Percentiles rank a stretch among this genome's conserved stretches.
Evolutionary conservation across 129 eudicot species (phyloP).

Genomic region (Centrapalus pauciflorus): DNA sequence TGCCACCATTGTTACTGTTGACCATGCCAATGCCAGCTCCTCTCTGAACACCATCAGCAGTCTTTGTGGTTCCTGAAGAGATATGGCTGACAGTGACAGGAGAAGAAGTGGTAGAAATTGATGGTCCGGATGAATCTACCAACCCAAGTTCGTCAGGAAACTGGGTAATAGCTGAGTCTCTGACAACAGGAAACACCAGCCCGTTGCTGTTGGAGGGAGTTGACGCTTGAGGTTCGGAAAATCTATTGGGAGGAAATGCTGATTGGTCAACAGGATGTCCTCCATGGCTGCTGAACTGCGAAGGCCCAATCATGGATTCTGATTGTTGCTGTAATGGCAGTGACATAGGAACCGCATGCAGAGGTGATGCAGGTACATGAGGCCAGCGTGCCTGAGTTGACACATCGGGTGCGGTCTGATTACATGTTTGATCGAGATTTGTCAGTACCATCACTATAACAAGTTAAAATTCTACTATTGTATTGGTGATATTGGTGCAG

Average conservation of each 20-base stretch:
- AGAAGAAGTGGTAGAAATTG: constrained; percentile 30
- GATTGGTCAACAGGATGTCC: constrained; percentile 50
- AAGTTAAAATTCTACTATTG: no score
- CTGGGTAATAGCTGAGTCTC: constrained; percentile 39
- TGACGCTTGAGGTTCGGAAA: constrained; percentile 48
- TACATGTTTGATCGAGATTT: constrained; percentile 7
- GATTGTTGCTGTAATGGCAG: constrained; percentile 59
- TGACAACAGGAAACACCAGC: constrained; percentile 29
- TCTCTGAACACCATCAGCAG: constrained; percentile 29
- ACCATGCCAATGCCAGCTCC: constrained; percentile 13
- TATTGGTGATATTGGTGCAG: neutral
- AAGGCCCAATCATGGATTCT: constrained; percentile 39
- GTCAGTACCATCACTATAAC: neutral
- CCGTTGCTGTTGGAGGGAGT: constrained; percentile 31
- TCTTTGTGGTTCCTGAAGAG: constrained; percentile 33
- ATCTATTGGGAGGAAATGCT: constrained; percentile 41
- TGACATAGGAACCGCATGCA: constrained; percentile 46
- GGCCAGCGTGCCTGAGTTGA: constrained; percentile 68
- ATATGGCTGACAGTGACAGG: constrained; percentile 15
- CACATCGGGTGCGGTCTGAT: constrained; percentile 66
- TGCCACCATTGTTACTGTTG: constrained; percentile 21
- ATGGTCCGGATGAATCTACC: constrained; percentile 39
- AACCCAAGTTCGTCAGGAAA: constrained; percentile 55
- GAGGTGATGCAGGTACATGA: constrained; percentile 56
- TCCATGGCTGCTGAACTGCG: constrained; percentile 50